A percentile compares a stretch with the other conserved stretches of the same genome.
These are phyloP conservation scores for Oryza rufipogon DNA, from an alignment of 176 grass and related monocot species.

Conservation along the genomic window DNA sequence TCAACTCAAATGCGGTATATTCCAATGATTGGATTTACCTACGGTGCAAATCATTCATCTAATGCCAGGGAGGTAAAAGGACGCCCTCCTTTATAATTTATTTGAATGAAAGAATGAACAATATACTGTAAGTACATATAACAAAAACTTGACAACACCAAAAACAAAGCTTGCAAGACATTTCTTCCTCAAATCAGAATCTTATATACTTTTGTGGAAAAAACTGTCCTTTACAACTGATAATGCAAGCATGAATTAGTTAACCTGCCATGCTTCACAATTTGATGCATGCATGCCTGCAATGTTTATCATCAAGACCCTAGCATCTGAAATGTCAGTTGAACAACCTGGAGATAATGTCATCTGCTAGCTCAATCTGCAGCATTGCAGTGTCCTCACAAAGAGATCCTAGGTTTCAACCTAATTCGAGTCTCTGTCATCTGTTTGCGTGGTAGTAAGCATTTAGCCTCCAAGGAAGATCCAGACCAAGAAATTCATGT, in stretches of 20 bases:
- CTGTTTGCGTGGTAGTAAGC: not conserved
- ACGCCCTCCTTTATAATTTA: not conserved
- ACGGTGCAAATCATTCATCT: not conserved
- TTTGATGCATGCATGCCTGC: slow-evolving; percentile 5
- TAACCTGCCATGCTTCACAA: not conserved
- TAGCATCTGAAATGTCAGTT: slow-evolving; percentile 29
- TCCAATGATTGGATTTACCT: not conserved
- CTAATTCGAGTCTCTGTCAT: not conserved
- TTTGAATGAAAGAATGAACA: not conserved
- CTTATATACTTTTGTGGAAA: slow-evolving; percentile 12
- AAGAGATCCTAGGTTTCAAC: not conserved
- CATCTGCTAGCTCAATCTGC: slow-evolving; percentile 1
- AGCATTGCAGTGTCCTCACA: not conserved
- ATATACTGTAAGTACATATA: no score
- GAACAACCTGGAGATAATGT: not conserved
- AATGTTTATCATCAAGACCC: not conserved
- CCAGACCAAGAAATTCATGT: not conserved
- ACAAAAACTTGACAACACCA: not conserved
- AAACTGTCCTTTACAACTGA: slow-evolving; percentile 26
- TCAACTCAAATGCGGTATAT: not conserved
- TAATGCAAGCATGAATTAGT: not conserved
- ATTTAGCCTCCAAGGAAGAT: not conserved
- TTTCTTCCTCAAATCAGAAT: not conserved
- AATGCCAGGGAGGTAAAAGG: not conserved
- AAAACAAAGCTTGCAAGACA: not conserved